Evolutionary conservation across 2,329 filamentous ascomycete species (phyloP).

Genomic region (Diplodia intermedia): DNA sequence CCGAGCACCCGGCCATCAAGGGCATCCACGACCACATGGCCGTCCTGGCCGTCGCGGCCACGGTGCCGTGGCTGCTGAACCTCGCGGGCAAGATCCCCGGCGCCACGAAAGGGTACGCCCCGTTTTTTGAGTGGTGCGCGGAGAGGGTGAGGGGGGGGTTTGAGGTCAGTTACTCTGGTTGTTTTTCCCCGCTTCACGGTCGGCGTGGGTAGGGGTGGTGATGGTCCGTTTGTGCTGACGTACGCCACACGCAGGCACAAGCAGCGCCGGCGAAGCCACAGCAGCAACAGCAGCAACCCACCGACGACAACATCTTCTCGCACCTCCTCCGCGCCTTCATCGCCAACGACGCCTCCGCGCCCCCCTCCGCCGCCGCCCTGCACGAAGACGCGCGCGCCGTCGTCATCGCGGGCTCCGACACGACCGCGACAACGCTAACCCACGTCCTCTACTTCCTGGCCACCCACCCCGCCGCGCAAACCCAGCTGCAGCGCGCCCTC

Average conservation of each 20-base stretch:
- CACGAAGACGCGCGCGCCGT: constrained; percentile 45
- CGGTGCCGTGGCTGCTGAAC: constrained; percentile 49
- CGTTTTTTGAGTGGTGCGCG: constrained; percentile 43
- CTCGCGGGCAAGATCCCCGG: constrained; percentile 43
- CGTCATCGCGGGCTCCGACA: constrained; percentile 50
- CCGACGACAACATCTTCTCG: constrained; percentile 45
- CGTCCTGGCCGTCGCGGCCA: constrained; percentile 43
- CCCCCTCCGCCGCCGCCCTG: constrained; percentile 42
- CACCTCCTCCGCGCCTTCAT: constrained; percentile 51
- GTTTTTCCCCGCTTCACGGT: no score
- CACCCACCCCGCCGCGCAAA: constrained; percentile 40
- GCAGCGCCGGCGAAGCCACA: constrained; percentile 40
- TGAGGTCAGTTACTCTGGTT: constrained; percentile 36
- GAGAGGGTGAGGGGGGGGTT: constrained; percentile 43
- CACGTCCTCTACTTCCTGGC: constrained; percentile 44
- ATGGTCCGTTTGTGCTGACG: no score
- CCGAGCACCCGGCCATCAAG: constrained; percentile 44
- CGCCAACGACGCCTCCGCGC: constrained; percentile 47
- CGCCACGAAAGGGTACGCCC: constrained; percentile 39
- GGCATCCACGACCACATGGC: constrained; percentile 48
- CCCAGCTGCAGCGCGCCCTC: constrained; percentile 44
- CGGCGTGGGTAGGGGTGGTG: no score
- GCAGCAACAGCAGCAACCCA: constrained; percentile 6
- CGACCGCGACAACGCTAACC: constrained; percentile 44
- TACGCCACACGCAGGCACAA: no score